Conservation (phyloP, 2,329 filamentous ascomycete species). For the Stagonosporopsis cucurbitacearum region DNA sequence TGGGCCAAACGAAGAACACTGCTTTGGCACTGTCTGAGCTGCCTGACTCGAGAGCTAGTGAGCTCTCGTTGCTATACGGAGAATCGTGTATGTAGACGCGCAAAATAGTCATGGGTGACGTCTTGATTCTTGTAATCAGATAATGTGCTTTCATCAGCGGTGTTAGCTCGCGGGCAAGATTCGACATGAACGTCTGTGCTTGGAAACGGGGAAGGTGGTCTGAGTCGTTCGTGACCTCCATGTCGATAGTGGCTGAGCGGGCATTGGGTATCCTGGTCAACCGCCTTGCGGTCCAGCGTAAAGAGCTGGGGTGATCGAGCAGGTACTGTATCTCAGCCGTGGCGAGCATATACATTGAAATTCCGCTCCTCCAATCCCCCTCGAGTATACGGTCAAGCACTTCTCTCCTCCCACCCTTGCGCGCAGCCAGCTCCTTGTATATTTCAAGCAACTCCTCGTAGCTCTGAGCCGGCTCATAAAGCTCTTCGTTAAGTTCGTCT, state of each 20-base stretch:
- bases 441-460: conserved; percentile 68
- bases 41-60: conserved; percentile 39
- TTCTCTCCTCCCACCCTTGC: conserved; percentile 61
- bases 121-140: conserved; percentile 74
- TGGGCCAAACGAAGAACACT: conserved; percentile 82
- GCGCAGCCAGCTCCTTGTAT: conserved; percentile 48
- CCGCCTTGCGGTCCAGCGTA: conserved; percentile 62
- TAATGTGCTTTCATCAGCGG: conserved; percentile 86
- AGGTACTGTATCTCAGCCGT: conserved; percentile 62
- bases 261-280: conserved; percentile 47
- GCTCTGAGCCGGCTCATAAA: conserved; percentile 72
- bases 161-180: conserved; percentile 74
- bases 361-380: conserved; percentile 63
- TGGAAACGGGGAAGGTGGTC: conserved; percentile 72
- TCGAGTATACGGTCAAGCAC: conserved; percentile 63
- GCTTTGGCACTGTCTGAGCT: conserved; percentile 68
- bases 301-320: conserved; percentile 58
- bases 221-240: conserved; percentile 50
- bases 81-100: conserved; percentile 81
- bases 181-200: conserved; percentile 78
- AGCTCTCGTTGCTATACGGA: conserved; percentile 69
- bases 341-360: conserved; percentile 62
- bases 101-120: conserved; percentile 74
- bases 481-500: conserved; percentile 61
- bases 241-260: conserved; percentile 34